These are phyloP conservation scores for Septoria linicola DNA, from an alignment of 2,329 filamentous ascomycete genomes.

Conservation along the genomic window DNA sequence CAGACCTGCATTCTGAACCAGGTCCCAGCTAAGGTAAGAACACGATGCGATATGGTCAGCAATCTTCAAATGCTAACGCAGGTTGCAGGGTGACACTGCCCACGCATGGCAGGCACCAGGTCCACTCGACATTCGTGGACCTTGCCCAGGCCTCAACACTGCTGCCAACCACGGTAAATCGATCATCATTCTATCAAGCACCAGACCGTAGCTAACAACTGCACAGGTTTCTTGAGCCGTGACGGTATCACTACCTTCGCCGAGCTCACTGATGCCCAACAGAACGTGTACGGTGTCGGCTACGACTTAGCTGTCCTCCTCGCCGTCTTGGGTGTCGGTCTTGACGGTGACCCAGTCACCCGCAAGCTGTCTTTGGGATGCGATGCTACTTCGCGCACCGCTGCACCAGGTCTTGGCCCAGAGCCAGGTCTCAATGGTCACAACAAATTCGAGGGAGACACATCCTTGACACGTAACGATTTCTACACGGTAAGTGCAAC, in stretches of 20 bases:
- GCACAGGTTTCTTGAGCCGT: constrained; percentile 41
- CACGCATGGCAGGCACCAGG: constrained; percentile 41
- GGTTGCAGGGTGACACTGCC: constrained; percentile 40
- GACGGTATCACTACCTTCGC: constrained; percentile 44
- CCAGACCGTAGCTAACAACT: no score
- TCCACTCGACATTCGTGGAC: constrained; percentile 43
- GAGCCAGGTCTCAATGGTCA: constrained; percentile 47
- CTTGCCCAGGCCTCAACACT: constrained; percentile 37
- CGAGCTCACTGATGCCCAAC: constrained; percentile 47
- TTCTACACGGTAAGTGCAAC: no score
- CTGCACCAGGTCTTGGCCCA: constrained; percentile 37
- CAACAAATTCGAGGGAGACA: constrained; percentile 47
- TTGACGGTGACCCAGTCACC: constrained; percentile 45
- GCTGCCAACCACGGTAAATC: constrained; percentile 43
- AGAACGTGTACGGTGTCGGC: constrained; percentile 49
- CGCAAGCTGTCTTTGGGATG: constrained; percentile 47
- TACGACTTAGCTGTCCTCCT: constrained; percentile 45
- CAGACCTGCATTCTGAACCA: constrained; percentile 41
- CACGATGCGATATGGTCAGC: no score
- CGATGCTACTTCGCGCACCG: constrained; percentile 45
- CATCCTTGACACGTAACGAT: constrained; percentile 46
- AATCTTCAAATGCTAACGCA: not conserved
- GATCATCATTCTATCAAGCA: constrained; percentile 11
- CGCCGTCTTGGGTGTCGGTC: constrained; percentile 42
- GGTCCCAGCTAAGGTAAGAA: constrained; percentile 38